These are phyloP conservation scores for Hymenoscyphus fraxineus DNA, from an alignment of 2,329 filamentous ascomycete species.

Conservation along the genomic window DNA sequence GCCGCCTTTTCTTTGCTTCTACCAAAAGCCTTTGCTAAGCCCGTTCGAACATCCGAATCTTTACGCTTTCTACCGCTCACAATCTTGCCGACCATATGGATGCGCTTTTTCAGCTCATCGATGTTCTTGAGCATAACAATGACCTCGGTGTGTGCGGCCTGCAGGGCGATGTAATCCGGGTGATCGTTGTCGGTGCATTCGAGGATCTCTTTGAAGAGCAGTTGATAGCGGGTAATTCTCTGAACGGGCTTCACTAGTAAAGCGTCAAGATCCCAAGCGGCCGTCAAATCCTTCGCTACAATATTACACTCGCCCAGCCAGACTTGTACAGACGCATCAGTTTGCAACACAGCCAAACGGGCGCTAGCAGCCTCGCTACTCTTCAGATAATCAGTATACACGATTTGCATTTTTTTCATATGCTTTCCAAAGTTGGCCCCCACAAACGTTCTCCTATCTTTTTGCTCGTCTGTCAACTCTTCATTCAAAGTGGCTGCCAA, in stretches of 20 bases:
- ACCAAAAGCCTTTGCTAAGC: conserved; percentile 83
- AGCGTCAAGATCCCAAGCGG: conserved; percentile 92
- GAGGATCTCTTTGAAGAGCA: conserved; percentile 75
- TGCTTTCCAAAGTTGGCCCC: conserved; percentile 39
- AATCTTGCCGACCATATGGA: conserved; percentile 86
- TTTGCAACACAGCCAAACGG: conserved; percentile 58
- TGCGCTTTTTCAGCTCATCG: conserved; percentile 93
- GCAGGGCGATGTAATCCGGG: conserved; percentile 69
- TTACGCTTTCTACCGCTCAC: conserved; percentile 73
- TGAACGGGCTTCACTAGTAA: conserved; percentile 97
- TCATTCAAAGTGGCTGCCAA: conserved; percentile 24
- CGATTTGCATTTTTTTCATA: conserved; percentile 56
- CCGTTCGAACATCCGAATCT: conserved; percentile 81
- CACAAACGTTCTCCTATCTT: conserved; percentile 32
- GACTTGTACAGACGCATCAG: conserved; percentile 63
- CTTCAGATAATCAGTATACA: conserved; percentile 59
- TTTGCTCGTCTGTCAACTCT: conserved; percentile 30
- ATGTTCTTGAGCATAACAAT: conserved; percentile 76
- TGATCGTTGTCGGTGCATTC: conserved; percentile 78
- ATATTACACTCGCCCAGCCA: conserved; percentile 94
- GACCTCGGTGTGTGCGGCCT: conserved; percentile 48
- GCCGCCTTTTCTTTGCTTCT: conserved; percentile 68
- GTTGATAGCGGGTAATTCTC: conserved; percentile 87
- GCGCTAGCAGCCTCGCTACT: conserved; percentile 61
- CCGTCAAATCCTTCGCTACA: conserved; percentile 86